phyloP scores from a whole-genome alignment of 2,329 filamentous ascomycete genomes.

The Pyrenophora graminea region DNA sequence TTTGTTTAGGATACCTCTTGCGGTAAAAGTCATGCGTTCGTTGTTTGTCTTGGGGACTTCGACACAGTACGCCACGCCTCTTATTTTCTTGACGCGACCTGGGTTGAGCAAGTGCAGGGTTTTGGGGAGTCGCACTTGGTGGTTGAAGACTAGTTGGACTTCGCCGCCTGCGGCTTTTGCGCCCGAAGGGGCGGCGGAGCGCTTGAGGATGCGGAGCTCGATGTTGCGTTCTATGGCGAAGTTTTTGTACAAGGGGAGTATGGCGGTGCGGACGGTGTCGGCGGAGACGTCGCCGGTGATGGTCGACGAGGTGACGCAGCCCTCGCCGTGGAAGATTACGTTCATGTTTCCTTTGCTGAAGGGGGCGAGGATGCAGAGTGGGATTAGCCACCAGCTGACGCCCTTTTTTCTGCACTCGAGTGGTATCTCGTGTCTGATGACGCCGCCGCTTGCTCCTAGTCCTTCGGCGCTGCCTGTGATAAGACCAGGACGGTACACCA shows the following conservation, averaged over 20 bases:
- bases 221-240: constrained; percentile 89
- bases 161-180: constrained; percentile 84
- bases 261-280: constrained; percentile 90
- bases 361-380: constrained; percentile 85
- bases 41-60: constrained; percentile 94
- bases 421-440: constrained; percentile 80
- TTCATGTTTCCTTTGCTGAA: constrained; percentile 93
- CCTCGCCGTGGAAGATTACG: constrained; percentile 84
- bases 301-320: constrained; percentile 88
- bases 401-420: constrained; percentile 77
- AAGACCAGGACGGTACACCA: constrained; percentile 88
- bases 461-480: constrained; percentile 84
- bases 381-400: constrained; percentile 88
- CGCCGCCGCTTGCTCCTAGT: constrained; percentile 71
- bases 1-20: constrained; percentile 80
- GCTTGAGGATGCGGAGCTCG: constrained; percentile 78
- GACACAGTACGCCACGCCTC: constrained; percentile 91
- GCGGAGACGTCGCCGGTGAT: constrained; percentile 84
- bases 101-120: constrained; percentile 86
- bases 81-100: constrained; percentile 82
- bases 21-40: constrained; percentile 89
- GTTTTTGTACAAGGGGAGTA: constrained; percentile 84
- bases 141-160: constrained; percentile 91
- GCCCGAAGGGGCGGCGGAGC: constrained; percentile 70
- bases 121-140: constrained; percentile 90